These are phyloP conservation scores for Carex kokanica DNA, from an alignment of 176 grass and related monocot genomes.

Conservation along the genomic window DNA sequence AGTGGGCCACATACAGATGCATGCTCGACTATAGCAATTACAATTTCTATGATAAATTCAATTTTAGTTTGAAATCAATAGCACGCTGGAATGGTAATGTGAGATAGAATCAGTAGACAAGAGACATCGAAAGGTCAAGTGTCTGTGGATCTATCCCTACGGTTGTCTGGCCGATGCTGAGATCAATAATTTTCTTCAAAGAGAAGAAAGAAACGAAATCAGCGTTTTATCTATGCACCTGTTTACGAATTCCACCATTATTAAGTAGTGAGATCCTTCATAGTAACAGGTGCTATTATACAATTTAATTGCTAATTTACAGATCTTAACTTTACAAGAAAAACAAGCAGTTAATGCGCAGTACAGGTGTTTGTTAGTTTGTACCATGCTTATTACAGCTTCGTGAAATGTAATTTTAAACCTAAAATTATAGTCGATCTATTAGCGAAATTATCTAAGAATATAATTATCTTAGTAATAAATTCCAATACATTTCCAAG, in stretches of 20 bases:
- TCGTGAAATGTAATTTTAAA: too few species aligned
- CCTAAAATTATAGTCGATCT: too few species aligned
- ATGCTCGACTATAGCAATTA: too few species aligned
- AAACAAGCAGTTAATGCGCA: too few species aligned
- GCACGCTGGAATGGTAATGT: background rate
- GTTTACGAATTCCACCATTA: too few species aligned
- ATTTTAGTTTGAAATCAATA: background rate
- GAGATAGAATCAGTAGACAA: slow-evolving; percentile 26
- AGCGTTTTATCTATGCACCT: too few species aligned
- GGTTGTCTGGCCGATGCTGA: slow-evolving; percentile 79
- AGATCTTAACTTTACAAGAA: too few species aligned
- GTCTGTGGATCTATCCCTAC: slow-evolving; percentile 79
- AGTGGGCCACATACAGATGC: slow-evolving; percentile 1
- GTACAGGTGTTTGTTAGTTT: too few species aligned
- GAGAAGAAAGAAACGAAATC: background rate
- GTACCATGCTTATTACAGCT: too few species aligned
- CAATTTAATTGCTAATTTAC: background rate
- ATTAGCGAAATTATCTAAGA: too few species aligned
- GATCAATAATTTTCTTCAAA: background rate
- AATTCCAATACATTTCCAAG: too few species aligned
- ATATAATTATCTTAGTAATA: too few species aligned
- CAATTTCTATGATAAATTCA: background rate
- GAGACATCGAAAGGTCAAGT: slow-evolving; percentile 32
- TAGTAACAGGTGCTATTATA: slow-evolving; percentile 23
- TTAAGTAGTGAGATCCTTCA: background rate